Conservation (phyloP, 257 asterid species). For the Capsicum chinense region DNA sequence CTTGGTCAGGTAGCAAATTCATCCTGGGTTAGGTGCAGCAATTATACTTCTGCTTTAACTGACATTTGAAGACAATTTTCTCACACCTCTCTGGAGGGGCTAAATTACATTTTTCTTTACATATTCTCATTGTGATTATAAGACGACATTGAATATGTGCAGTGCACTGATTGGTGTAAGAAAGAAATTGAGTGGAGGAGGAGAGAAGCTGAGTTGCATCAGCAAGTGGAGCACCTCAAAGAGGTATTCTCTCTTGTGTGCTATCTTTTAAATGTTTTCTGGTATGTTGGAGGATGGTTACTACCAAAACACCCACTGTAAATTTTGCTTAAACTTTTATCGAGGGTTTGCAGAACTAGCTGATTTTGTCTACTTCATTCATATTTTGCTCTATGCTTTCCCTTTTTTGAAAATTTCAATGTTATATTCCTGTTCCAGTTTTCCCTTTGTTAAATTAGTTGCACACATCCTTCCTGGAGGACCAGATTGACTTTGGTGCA, state of each 20-base stretch:
- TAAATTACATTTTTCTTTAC: constrained; percentile 19
- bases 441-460: background rate
- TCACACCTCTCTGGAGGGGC: constrained; percentile 1
- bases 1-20: background rate
- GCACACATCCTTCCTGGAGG: constrained; percentile 20
- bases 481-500: background rate
- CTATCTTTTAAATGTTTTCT: background rate
- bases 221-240: constrained; percentile 52
- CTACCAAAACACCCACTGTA: constrained; percentile 5
- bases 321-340: background rate
- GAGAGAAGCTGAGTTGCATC: constrained; percentile 60
- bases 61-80: constrained; percentile 15
- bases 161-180: constrained; percentile 61
- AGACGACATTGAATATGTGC: constrained; percentile 28
- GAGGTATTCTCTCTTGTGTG: constrained; percentile 47
- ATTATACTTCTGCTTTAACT: background rate
- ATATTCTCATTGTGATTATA: constrained; percentile 25
- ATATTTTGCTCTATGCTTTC: background rate
- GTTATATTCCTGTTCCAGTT: background rate
- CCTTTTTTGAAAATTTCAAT: background rate
- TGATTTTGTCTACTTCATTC: background rate
- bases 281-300: background rate
- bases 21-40: background rate
- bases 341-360: background rate
- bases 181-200: constrained; percentile 74